Base-by-base conservation (phyloP, 2,329 filamentous ascomycete genomes). In the Claviceps sp. region DNA sequence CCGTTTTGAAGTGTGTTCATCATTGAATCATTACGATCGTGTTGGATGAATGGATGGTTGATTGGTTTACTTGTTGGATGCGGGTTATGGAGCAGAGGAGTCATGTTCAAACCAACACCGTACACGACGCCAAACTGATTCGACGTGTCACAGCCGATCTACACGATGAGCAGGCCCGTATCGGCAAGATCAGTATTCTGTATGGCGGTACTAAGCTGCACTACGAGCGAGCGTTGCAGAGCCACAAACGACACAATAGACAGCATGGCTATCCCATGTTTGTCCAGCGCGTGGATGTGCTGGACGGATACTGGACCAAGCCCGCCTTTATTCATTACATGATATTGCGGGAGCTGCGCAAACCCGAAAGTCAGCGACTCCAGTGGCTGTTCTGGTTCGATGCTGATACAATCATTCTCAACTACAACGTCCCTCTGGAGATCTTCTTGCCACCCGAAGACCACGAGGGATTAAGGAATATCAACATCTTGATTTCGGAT, bases 241-340 rank as follows among this genome's bases (percentile, higher is more conserved):
- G 63, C 11, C 66, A 69, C 57, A 53, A 64, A 50, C 50, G 59
- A 3, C 66, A 69, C 56, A 68, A 67, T 53, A 52, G 61, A 2
- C 39, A 62, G 39, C 64, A 68, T 52, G 62, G 61, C 51, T 67
- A 64, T 54, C 58, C 56, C 34, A 63, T 64, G 53, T 66, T 61
- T 51, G 62, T 68, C 36, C 63, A 66, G 45, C 60, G 61, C 50
- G 58, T 62, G 44, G 56, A 59, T 40, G 57, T 65, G 50, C 53
- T 59, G 20, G 55, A 61, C 43, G 63, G 62, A 36, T 60, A 58
- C 20, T 71, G 68, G 65, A 69, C 64, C 7, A 71, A 71, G 53
- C 68, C 67, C 5, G 65, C 66, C 7, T 68, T 64, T 47, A 56
- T 71, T 7, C 55, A 69, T 37, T 61, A 64, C 22, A 58, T 70